Evolutionary conservation across 352 stramenopile species (phyloP).

Genomic region (Globisporangium irregulare): DNA sequence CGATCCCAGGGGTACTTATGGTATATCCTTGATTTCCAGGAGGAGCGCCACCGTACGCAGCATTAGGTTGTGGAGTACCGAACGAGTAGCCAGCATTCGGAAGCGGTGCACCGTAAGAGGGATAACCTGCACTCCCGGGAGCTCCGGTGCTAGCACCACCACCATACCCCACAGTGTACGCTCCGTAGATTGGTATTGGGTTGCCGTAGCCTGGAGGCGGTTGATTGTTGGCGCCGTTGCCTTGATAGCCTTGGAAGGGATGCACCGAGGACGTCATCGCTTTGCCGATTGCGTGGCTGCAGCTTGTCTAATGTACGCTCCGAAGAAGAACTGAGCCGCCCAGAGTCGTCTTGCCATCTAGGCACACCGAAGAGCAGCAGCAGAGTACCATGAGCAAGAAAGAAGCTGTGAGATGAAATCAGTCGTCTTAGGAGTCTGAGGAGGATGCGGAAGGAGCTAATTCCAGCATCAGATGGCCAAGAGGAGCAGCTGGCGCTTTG

Average conservation of each 20-base stretch:
- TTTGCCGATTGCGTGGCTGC: background rate
- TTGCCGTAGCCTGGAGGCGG: background rate
- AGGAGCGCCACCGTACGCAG: background rate
- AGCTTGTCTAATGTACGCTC: background rate
- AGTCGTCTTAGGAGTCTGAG: background rate
- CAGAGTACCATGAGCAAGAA: background rate
- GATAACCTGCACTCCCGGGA: background rate
- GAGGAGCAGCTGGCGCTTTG: background rate
- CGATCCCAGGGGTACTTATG: background rate
- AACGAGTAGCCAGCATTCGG: background rate
- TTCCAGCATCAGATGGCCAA: background rate
- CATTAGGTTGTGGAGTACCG: background rate
- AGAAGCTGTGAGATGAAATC: background rate
- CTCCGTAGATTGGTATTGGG: background rate
- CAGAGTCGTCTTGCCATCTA: background rate
- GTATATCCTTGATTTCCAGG: background rate
- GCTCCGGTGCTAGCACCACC: background rate
- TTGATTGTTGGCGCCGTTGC: background rate
- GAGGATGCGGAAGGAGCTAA: background rate
- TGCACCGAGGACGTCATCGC: constrained; percentile 8
- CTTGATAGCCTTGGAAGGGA: constrained; percentile 5
- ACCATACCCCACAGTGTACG: background rate
- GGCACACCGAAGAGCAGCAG: background rate
- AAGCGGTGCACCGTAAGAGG: background rate
- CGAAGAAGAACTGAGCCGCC: background rate